Percentiles rank a stretch among this genome's conserved stretches.
phyloP scores from a whole-genome alignment of 2,329 filamentous ascomycete genomes.

The Xylaria multiplex region DNA sequence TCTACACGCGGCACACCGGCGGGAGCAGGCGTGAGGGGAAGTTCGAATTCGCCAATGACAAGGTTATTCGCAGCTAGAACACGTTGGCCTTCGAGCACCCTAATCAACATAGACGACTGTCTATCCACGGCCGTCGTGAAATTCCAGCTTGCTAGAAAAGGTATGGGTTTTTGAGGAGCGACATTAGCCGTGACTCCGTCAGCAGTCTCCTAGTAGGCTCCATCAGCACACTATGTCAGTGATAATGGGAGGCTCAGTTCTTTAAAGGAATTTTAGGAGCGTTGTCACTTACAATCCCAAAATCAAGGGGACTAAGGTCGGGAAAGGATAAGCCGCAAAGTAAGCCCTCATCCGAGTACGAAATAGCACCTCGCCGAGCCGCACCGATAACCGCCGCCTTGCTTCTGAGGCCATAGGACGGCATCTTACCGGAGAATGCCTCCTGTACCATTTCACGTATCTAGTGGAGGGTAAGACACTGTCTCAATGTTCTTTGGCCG shows the following conservation, averaged over 20 bases:
- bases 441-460: not conserved
- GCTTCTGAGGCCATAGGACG: not conserved
- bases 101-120: slow-evolving; percentile 10
- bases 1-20: not conserved
- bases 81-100: slow-evolving; percentile 11
- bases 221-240: not conserved
- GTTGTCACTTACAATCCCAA: slow-evolving; percentile 8
- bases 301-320: not conserved
- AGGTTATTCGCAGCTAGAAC: slow-evolving; percentile 7
- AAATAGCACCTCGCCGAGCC: not conserved
- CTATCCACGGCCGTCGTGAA: slow-evolving; percentile 8
- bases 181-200: not conserved
- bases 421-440: not conserved
- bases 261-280: not conserved
- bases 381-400: slow-evolving; percentile 6
- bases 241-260: not conserved
- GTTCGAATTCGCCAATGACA: slow-evolving; percentile 13
- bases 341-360: not conserved
- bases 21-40: slow-evolving; percentile 3
- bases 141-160: not conserved
- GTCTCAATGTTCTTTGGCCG: not conserved
- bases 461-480: not conserved
- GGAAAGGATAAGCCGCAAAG: not conserved
- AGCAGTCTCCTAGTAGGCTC: slow-evolving; percentile 1
- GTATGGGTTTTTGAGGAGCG: not conserved